Evolutionary conservation across 768 basidiomycete genomes (phyloP), one percentile per base, ranked within the genome.

Genomic region (Hydnomerulius pinastri): DNA sequence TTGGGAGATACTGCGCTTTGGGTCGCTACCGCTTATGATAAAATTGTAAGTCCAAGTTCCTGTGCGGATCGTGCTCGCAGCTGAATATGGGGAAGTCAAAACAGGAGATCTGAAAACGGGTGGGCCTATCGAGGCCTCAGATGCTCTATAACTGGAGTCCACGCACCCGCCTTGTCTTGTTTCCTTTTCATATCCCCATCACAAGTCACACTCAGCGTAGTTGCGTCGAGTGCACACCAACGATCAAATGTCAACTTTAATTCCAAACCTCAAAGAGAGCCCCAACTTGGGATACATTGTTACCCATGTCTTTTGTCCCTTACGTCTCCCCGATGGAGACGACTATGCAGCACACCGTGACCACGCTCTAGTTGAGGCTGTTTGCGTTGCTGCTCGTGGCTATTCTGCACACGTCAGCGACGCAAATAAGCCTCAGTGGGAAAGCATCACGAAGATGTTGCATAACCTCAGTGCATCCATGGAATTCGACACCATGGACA

Each of bases 141-240:
- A n/a, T n/a, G n/a, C n/a, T n/a, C n/a, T n/a, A n/a, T n/a, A n/a
- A n/a, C n/a, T n/a, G n/a, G n/a, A n/a, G n/a, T n/a, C n/a, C n/a
- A n/a, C n/a, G n/a, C n/a, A n/a, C n/a, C n/a, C n/a, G n/a, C n/a
- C n/a, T n/a, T n/a, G n/a, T n/a, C n/a, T n/a, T n/a, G n/a, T n/a
- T n/a, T n/a, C n/a, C n/a, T n/a, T n/a, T n/a, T n/a, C n/a, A n/a
- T n/a, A n/a, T n/a, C n/a, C n/a, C n/a, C n/a, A n/a, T n/a, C n/a
- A n/a, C n/a, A n/a, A n/a, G n/a, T n/a, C n/a, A n/a, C 28, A 28
- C 10, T 24, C 66, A 67, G 52, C 66, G 63, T 73, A 94, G 85
- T n/a, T n/a, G n/a, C n/a, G 10, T 20, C 10, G 21, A 37, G 11
- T 2, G 13, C 41, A 33, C 28, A 10, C 21, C 41, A 24, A 15